Conservation (phyloP, 495 filamentous ascomycete genomes). For the Penicillium roqueforti region DNA sequence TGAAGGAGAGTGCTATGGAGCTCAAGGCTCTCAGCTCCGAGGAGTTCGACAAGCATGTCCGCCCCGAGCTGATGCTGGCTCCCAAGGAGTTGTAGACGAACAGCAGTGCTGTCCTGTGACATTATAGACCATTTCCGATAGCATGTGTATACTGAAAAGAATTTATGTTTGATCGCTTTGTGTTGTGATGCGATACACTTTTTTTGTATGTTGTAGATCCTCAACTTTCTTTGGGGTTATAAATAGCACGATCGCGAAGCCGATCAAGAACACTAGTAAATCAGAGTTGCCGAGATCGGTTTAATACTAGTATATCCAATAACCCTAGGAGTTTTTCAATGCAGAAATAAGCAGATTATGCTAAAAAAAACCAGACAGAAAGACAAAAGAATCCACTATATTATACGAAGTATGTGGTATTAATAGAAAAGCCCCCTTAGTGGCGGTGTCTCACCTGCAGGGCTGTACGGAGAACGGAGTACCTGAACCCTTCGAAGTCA, state of each 20-base stretch:
- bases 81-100: slow-evolving; percentile 56
- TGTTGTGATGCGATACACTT: neutral
- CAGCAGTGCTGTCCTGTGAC: slow-evolving; percentile 13
- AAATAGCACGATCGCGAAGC: slow-evolving; percentile 10
- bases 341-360: neutral
- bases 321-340: neutral
- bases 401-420: slow-evolving; percentile 2
- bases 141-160: slow-evolving; percentile 27
- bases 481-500: neutral
- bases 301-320: neutral
- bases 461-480: no score
- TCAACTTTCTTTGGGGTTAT: slow-evolving; percentile 1
- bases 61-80: slow-evolving; percentile 94
- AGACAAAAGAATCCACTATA: neutral
- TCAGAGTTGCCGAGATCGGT: neutral
- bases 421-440: slow-evolving; percentile 3
- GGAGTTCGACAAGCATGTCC: slow-evolving; percentile 87
- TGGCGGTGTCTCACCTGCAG: slow-evolving; percentile 4
- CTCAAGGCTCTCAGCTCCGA: slow-evolving; percentile 82
- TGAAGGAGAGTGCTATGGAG: slow-evolving; percentile 93
- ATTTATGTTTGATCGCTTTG: neutral
- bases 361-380: neutral
- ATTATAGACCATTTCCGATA: slow-evolving; percentile 20
- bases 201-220: neutral
- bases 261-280: neutral